Base-by-base conservation (phyloP, 495 filamentous ascomycete species). In the Trichoderma erinaceum region DNA sequence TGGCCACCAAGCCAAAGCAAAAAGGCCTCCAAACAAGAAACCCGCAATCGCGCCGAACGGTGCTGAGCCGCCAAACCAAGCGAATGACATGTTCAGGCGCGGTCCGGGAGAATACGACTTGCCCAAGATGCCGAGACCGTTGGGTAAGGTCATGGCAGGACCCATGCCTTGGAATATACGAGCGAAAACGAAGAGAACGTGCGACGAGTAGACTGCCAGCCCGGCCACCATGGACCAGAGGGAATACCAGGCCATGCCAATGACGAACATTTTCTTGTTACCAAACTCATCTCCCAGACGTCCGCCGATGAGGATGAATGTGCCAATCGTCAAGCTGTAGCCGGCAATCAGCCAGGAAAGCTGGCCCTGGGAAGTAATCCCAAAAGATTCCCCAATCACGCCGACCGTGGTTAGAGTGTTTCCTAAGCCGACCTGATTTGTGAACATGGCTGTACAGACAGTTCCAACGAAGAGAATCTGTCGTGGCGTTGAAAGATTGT, bases 211-310 rank as follows among this genome's bases (percentile, higher is more conserved):
- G 21, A 70, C 58, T 12, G 74, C 75, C 65, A 86, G 78, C 29
- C 88, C 89, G 0, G 82, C 84, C 18, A 89, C 69, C 2, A 84
- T 70, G 3, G 85, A 85, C 87, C 87, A 90, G 21, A 87, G 56
- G 1, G 79, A 75, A 61, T 86, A 85, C 88, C 88, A 91, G n/a
- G 79, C 63, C 68, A 83, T 88, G 0, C 88, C 89, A 23, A 81
- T 68, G 15, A 87, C 74, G 64, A 91, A 87, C 71, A 91, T 73
- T 1, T 78, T 75, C 64, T 87, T 86, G 72, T 89, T 84, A 15
- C 89, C 89, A 68, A 84, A 86, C 4, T 86, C 76, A 66, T 90
- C 89, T 0, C 89, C 89, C 4, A 90, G 75, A 15, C 88, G 80
- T 7, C 88, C 87, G 66, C 71, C 69, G 48, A 69, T 61, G 48